phyloP scores from a whole-genome alignment of 1,139 yeast genomes.

The Tardiomyces blankii region DNA sequence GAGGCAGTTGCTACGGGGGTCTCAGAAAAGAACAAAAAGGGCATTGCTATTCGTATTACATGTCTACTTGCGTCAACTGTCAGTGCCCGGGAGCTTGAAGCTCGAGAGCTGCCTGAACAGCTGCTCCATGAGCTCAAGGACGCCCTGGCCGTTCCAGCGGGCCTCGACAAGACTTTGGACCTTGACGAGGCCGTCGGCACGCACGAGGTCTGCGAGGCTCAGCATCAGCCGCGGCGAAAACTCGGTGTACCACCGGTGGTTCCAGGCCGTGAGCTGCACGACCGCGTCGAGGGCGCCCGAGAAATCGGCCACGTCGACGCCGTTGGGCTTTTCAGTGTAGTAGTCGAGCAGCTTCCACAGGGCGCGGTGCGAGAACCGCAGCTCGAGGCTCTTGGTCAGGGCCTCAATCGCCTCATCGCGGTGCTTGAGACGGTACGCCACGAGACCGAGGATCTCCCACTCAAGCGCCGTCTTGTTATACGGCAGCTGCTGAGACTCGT shows the following conservation, averaged over 20 bases:
- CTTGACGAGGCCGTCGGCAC: conserved; percentile 69
- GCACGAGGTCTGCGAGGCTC: conserved; percentile 49
- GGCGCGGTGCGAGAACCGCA: conserved; percentile 75
- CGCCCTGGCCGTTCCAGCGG: conserved; percentile 54
- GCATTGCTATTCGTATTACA: too few species aligned
- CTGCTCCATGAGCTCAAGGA: conserved; percentile 48
- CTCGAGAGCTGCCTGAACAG: conserved; percentile 37
- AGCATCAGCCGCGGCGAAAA: conserved; percentile 59
- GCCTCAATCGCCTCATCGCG: conserved; percentile 76
- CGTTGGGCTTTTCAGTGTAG: conserved; percentile 38
- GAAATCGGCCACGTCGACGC: conserved; percentile 2
- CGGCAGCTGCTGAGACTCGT: conserved; percentile 62
- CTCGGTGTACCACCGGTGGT: conserved; percentile 94
- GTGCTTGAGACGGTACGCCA: conserved; percentile 71
- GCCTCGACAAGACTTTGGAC: conserved; percentile 70
- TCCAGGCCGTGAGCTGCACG: conserved; percentile 81
- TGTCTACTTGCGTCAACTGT: neutral
- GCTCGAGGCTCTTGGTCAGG: conserved; percentile 57
- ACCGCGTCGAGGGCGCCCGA: conserved; percentile 53
- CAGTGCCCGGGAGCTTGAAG: conserved; percentile 1
- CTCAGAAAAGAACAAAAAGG: too few species aligned
- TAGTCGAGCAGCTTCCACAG: conserved; percentile 64
- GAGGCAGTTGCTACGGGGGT: too few species aligned
- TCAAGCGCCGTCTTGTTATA: conserved; percentile 75
- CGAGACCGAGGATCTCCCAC: conserved; percentile 86